These are phyloP conservation scores for Hibiscus syriacus DNA, from an alignment of 345 rosid genomes.

Conservation along the genomic window DNA sequence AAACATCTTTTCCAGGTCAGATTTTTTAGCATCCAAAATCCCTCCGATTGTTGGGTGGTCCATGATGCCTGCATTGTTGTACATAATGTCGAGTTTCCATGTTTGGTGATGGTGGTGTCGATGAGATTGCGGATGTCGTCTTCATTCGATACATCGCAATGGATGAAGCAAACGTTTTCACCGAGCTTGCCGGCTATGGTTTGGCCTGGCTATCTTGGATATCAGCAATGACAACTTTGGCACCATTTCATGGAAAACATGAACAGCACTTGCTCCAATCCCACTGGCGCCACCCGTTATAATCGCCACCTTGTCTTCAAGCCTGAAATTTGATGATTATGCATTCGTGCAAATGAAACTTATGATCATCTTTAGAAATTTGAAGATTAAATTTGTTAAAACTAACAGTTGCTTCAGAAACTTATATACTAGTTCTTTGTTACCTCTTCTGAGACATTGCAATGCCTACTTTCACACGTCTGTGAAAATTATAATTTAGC, in stretches of 20 bases:
- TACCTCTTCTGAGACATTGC: slow-evolving; percentile 10
- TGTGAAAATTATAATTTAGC: not conserved
- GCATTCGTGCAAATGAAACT: no score
- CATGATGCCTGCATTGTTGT: slow-evolving; percentile 30
- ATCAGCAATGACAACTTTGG: slow-evolving; percentile 39
- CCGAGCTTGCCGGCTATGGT: slow-evolving; percentile 23
- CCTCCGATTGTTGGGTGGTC: slow-evolving; percentile 9
- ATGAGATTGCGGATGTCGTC: slow-evolving; percentile 22
- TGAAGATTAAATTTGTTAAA: no score
- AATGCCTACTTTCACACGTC: not conserved
- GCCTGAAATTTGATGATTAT: slow-evolving; percentile 21
- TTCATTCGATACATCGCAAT: slow-evolving; percentile 34
- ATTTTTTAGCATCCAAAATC: slow-evolving; percentile 19
- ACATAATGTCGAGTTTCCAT: slow-evolving; percentile 43
- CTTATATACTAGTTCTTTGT: not conserved
- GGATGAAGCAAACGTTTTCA: slow-evolving; percentile 21
- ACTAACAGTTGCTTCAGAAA: not conserved
- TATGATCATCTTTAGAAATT: no score
- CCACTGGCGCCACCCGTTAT: slow-evolving; percentile 42
- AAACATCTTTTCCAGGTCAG: slow-evolving; percentile 25
- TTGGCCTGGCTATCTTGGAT: slow-evolving; percentile 26
- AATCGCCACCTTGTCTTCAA: slow-evolving; percentile 36
- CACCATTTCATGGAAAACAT: slow-evolving; percentile 27
- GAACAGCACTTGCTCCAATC: slow-evolving; percentile 28
- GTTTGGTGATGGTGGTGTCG: slow-evolving; percentile 23